Evolutionary conservation across 2,329 filamentous ascomycete genomes (phyloP).

Genomic region (Kalaharituber pfeilii): DNA sequence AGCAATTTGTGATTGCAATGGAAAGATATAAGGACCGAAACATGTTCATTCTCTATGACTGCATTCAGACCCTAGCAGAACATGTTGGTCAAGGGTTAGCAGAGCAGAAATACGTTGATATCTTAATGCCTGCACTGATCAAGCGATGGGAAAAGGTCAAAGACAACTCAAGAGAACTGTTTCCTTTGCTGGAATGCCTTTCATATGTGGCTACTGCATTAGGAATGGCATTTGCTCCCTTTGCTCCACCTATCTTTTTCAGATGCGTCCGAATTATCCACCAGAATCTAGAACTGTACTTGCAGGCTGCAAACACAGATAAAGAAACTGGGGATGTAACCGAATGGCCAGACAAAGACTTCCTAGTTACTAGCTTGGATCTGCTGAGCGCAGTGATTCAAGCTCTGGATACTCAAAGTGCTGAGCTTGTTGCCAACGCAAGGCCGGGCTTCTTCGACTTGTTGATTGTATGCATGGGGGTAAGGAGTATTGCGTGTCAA

Average conservation of each 20-base stretch:
- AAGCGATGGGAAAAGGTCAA: conserved; percentile 70
- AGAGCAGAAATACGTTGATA: conserved; percentile 59
- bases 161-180: conserved; percentile 82
- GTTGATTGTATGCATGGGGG: conserved; percentile 67
- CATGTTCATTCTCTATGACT: conserved; percentile 98
- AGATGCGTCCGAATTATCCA: conserved; percentile 86
- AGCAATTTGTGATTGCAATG: conserved; percentile 85
- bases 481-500: conserved; percentile 4
- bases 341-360: conserved; percentile 73
- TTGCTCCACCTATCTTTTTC: conserved; percentile 68
- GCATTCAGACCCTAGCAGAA: conserved; percentile 90
- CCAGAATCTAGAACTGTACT: conserved; percentile 66
- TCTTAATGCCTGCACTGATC: conserved; percentile 86
- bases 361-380: conserved; percentile 85
- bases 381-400: conserved; percentile 87
- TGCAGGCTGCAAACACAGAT: conserved; percentile 57
- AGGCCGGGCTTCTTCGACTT: conserved; percentile 81
- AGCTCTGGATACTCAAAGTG: conserved; percentile 54
- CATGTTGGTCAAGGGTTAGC: conserved; percentile 68
- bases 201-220: conserved; percentile 86
- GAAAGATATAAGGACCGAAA: conserved; percentile 94
- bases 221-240: conserved; percentile 63
- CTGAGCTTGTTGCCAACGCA: conserved; percentile 56
- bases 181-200: conserved; percentile 87
- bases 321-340: conserved; percentile 10